Evolutionary conservation across 257 asterid genomes (phyloP), one percentile per base, ranked within the genome.

Genomic region (Solanum pimpinellifolium): DNA sequence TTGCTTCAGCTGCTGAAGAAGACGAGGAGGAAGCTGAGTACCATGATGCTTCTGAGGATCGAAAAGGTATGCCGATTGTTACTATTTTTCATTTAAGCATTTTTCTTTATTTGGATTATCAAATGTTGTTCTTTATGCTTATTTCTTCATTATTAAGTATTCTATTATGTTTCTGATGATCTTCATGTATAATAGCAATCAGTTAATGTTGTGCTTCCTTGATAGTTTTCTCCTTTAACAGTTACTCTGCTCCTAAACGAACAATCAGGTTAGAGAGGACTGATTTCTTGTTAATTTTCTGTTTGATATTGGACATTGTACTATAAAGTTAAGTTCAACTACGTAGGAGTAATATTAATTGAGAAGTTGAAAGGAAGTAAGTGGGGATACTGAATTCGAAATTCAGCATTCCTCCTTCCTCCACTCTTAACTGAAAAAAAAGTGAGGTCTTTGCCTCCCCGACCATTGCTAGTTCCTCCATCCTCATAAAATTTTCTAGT

Each of bases 1-100:
- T 96, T 42, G 97, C 92, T 3, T 91, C 97, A 4, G 91, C 88
- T 10, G 96, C 93, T 86, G 94, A 89, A 66, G 93, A 89, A 62
- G 93, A 92, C 9, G 98, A 94, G 70, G 97, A 93, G 72, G 96
- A 94, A 78, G 95, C 88, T 12, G 96, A 93, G 93, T 93, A 78
- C 86, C 98, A 94, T 41, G 98, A 93, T 73, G 97, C 96, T n/a
- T 59, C 95, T 27, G 98, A 93, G 85, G 94, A 91, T 85, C 91
- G 94, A 73, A 94, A 93, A 93, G 98, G 97, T 93, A 42, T 84
- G 31, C 21, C 10, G 27, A 23, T 62, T 37, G 75, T 39, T 83
- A 46, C 56, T 83, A 11, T 52, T 31, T 49, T 20, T 29, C 39
- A 47, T 47, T 23, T 80, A 12, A 66, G 16, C 73, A 66, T 12